Evolutionary conservation across 2,329 filamentous ascomycete genomes (phyloP), one percentile per base, ranked within the genome.

Genomic region (Penicillium psychrosexuale): DNA sequence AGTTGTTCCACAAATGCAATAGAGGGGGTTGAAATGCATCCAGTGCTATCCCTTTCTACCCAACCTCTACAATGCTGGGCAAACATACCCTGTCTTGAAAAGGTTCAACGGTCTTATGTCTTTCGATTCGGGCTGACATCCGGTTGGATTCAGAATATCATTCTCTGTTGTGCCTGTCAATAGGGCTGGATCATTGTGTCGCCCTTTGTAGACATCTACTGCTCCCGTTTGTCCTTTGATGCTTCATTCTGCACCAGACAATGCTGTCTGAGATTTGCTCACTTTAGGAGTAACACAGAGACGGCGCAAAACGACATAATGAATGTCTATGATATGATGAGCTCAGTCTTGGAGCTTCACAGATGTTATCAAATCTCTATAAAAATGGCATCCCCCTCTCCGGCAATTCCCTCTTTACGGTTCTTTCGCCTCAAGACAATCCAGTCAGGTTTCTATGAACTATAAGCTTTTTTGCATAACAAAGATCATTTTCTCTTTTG

Each of bases 71-170:
- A 31, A 51, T 50, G 40, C 30, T 47, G 36, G 33, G 31, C 31
- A 38, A 44, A 24, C 42, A 34, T 43, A 9, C 9, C n/a, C 28
- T 47, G 33, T 27, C 51, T 43, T 19, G 36, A 55, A 42, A 56
- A 30, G 40, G 34, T 34, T 45, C 51, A 44, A 37, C 38, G 31
- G 51, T 48, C 48, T 56, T 43, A 48, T 37, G n/a, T 55, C 38
- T 62, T 55, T 17, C 40, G 22, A 31, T 57, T 53, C 22, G 45
- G 62, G n/a, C 58, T 31, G 48, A 34, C 31, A 17, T 24, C 46
- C 34, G 31, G 56, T 42, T 49, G 34, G 36, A 38, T 57, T 58
- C 31, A 48, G 37, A 62, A 58, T 61, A 31, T 39, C 46, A 47
- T 61, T 57, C 37, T 59, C 49, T 37, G 56, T 47, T 24, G 56